Evolutionary conservation across 208 protist species (phyloP), one percentile per base, ranked within the genome.

Genomic region (Leishmania mexicana): DNA sequence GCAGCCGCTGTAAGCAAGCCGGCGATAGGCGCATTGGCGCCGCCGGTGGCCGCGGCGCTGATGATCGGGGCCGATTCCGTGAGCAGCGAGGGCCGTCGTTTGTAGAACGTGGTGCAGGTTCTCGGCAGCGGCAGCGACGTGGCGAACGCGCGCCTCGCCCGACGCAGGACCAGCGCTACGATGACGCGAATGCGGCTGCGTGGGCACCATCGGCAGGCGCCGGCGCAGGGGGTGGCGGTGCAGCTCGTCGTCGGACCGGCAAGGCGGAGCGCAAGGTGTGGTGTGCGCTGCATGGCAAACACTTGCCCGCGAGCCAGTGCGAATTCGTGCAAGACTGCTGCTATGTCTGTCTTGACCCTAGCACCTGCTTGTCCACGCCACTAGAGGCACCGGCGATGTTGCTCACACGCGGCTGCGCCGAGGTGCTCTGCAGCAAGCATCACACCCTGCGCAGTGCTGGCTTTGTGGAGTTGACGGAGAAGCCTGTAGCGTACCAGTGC

Each of bases 281-380:
- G 89, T 97, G 95, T 58, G 92, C 92, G 24, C 88, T 87, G 38
- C 95, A 97, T 80, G 95, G 95, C 60, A 97, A 97, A 81, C 89
- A 88, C 72, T 81, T 95, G 21, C 81, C 85, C 15, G 75, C 79
- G 5, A 83, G 80, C 51, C 82, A 95, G 35, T 93, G 88, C 67
- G 89, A 92, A 77, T 81, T 89, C 60, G 54, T 93, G 53, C 86
- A 95, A 76, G 92, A 96, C 76, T 93, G 89, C 70, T 97, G 91
- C 85, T 91, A 93, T 58, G 86, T 96, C 24, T 97, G 95, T 74
- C 85, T 81, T 31, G 95, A 96, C 81, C 81, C 80, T 49, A 95
- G 86, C 54, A 80, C 83, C 19, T 97, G 95, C 79, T 86, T 97
- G 7, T 92, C 92, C 15, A 95, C 93, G 38, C 90, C 93, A 58